Conservation (phyloP, 1,284 basidiomycete species). For the Neolentinus lepideus region DNA sequence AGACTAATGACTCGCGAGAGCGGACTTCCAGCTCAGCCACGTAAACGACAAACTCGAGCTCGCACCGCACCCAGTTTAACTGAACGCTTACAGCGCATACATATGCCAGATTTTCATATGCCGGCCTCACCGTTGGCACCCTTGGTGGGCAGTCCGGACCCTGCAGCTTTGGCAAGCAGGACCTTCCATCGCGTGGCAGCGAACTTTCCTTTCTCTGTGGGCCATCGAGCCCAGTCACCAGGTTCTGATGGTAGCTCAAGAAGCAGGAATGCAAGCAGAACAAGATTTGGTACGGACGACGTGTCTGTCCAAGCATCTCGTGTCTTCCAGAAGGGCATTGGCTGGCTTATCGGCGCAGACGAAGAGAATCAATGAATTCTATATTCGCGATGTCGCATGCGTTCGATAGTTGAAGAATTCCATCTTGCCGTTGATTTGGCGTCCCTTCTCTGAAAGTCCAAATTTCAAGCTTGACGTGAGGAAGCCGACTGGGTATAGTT, state of each 20-base stretch:
- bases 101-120: constrained; percentile 44
- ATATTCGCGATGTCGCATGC: neutral
- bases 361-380: constrained; percentile 25
- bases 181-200: constrained; percentile 72
- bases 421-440: neutral
- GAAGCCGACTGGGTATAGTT: too few relatives aligned
- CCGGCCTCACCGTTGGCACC: constrained; percentile 50
- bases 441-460: too few relatives aligned
- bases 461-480: too few relatives aligned
- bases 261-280: constrained; percentile 32
- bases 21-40: constrained; percentile 12
- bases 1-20: constrained; percentile 13
- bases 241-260: constrained; percentile 33
- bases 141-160: constrained; percentile 44
- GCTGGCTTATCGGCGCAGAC: constrained; percentile 83
- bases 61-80: constrained; percentile 44
- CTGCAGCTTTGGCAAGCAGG: constrained; percentile 64
- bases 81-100: constrained; percentile 40
- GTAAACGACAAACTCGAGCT: constrained; percentile 15
- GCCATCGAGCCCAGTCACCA: constrained; percentile 38
- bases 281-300: constrained; percentile 43
- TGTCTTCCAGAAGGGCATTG: constrained; percentile 74
- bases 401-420: neutral
- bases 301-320: constrained; percentile 67
- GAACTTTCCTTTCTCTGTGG: constrained; percentile 63